phyloP scores from a whole-genome alignment of 495 filamentous ascomycete species.

The Delitschia confertaspora region DNA sequence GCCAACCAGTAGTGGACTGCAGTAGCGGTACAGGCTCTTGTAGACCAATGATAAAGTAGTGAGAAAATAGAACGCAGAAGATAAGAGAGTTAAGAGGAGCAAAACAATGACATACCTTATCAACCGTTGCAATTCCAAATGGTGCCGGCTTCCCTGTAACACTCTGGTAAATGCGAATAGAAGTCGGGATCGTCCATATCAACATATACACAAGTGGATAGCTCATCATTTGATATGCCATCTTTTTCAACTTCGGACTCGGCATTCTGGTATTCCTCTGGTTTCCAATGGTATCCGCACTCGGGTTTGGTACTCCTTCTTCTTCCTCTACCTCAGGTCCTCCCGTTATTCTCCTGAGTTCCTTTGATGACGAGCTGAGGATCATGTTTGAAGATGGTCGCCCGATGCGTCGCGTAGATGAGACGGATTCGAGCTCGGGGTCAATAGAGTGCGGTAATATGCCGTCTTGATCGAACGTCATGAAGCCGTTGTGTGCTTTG shows the following conservation, averaged over 20 bases:
- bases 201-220: slow-evolving; percentile 40
- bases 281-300: background rate
- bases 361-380: too few species aligned
- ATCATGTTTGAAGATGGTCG: slow-evolving; percentile 11
- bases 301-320: too few species aligned
- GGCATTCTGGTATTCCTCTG: slow-evolving; percentile 9
- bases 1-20: too few species aligned
- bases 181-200: slow-evolving; percentile 39
- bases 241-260: slow-evolving; percentile 30
- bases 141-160: slow-evolving; percentile 32
- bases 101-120: slow-evolving; percentile 34
- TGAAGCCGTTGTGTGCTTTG: slow-evolving; percentile 35
- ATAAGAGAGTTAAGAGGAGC: background rate
- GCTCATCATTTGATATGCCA: slow-evolving; percentile 38
- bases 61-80: background rate
- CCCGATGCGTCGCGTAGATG: slow-evolving; percentile 22
- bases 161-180: slow-evolving; percentile 39
- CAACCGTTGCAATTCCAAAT: slow-evolving; percentile 36
- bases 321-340: slow-evolving; percentile 12
- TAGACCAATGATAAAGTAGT: too few species aligned
- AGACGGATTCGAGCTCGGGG: slow-evolving; percentile 19
- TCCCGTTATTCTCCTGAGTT: slow-evolving; percentile 10
- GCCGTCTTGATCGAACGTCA: slow-evolving; percentile 32
- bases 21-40: too few species aligned
- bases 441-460: background rate